A percentile compares a stretch with the other conserved stretches of the same genome.
phyloP scores from a whole-genome alignment of 768 basidiomycete genomes.

The Aureoboletus auriporus region DNA sequence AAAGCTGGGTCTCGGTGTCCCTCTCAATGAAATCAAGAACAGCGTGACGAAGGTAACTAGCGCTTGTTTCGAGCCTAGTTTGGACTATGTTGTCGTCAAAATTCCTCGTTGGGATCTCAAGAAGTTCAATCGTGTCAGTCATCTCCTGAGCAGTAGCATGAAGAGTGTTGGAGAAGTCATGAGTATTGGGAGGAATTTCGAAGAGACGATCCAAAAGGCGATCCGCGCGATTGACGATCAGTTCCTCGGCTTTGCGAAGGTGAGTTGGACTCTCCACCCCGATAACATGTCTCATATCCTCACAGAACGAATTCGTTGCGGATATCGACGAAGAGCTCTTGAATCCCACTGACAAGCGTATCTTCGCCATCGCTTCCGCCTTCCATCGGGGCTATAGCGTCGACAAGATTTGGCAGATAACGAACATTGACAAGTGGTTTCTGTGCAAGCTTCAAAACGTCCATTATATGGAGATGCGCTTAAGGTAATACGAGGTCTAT shows the following conservation, averaged over 20 bases:
- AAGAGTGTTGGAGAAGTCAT: constrained; percentile 99
- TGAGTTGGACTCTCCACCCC: constrained; percentile 18
- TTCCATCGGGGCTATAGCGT: constrained; percentile 91
- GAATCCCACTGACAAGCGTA: constrained; percentile 95
- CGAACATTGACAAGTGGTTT: constrained; percentile 99
- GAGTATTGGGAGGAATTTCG: constrained; percentile 97
- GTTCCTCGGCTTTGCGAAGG: constrained; percentile 90
- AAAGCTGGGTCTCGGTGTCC: constrained; percentile 95
- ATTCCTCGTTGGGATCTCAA: constrained; percentile 99
- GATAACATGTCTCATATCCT: neutral
- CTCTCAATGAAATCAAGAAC: constrained; percentile 97
- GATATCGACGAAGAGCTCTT: constrained; percentile 89
- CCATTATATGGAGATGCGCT: constrained; percentile 69
- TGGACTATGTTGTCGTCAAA: constrained; percentile 98
- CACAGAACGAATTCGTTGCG: constrained; percentile 80
- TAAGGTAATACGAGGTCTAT: constrained; percentile 51
- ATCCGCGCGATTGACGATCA: constrained; percentile 95
- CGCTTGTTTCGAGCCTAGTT: constrained; percentile 96
- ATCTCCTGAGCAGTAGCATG: constrained; percentile 91
- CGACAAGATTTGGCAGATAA: constrained; percentile 96
- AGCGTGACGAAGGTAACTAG: constrained; percentile 94
- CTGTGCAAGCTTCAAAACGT: constrained; percentile 84
- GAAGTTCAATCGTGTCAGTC: constrained; percentile 94
- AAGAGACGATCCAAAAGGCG: constrained; percentile 98
- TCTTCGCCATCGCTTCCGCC: constrained; percentile 94